Evolutionary conservation across 257 asterid species (phyloP), one percentile per base, ranked within the genome.

Genomic region (Asclepias syriaca): DNA sequence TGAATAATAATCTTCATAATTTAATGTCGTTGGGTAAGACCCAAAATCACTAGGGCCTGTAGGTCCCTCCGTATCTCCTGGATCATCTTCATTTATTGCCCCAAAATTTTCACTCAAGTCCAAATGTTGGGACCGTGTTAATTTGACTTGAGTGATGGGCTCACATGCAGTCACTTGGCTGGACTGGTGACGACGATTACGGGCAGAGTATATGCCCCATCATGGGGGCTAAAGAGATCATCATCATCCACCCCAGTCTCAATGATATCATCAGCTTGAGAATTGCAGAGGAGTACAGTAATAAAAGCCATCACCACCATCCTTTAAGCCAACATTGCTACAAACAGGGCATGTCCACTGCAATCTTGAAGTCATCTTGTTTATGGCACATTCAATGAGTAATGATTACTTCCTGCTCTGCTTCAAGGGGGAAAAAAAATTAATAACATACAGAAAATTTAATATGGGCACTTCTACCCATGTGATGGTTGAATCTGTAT

Each of bases 1-100:
- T 8, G 84, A 75, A 73, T 85, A 79, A 81, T 79, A 85, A 21
- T 85, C 93, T 8, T 81, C 89, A 43, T 80, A 84, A 66, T 75
- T 81, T 72, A 83, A 60, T 7, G 58, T 40, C 51, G 48, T 75
- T 7, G 54, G 76, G 49, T 72, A 43, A 10, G 87, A 72, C 29
- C 87, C 96, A 72, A 90, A 87, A 75, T 93, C 93, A 18, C 69
- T 77, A 13, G 93, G 96, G 37, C 68, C 85, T 3, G 65, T 74
- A 24, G 89, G 89, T 66, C 81, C 96, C 73, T 61, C 78, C 34
- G 78, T 88, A 85, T 84, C 88, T 32, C 49, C 82, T 68, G 46
- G 68, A 74, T 18, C 55, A 55, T 71, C 84, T 8, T 48, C 58
- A 74, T 68, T 16, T 29, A 27, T 68, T 5, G 73, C 83, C 55